phyloP scores from a whole-genome alignment of 1,139 yeast species.

The Arxiozyma slooffiae region DNA sequence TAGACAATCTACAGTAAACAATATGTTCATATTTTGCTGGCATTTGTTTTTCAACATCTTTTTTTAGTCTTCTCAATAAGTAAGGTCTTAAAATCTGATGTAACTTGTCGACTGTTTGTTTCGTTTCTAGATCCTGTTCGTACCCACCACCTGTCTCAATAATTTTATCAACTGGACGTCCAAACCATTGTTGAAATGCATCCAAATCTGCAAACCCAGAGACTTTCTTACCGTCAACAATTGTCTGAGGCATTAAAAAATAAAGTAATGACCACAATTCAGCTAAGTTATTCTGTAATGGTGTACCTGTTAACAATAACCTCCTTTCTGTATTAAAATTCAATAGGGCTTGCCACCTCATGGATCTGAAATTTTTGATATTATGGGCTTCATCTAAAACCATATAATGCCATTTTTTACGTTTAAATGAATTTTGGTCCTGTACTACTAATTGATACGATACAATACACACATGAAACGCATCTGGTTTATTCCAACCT shows the following conservation, averaged over 20 bases:
- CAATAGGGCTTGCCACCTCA: constrained; percentile 91
- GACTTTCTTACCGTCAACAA: constrained; percentile 37
- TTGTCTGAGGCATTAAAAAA: constrained; percentile 77
- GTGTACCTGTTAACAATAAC: constrained; percentile 86
- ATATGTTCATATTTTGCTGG: constrained; percentile 96
- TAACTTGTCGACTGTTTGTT: constrained; percentile 72
- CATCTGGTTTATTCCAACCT: constrained; percentile 95
- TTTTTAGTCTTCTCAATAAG: constrained; percentile 78
- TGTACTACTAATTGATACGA: constrained; percentile 94
- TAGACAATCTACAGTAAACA: constrained; percentile 82
- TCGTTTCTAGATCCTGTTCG: constrained; percentile 56
- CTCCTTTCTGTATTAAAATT: constrained; percentile 90
- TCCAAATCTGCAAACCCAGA: constrained; percentile 94
- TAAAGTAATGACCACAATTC: constrained; percentile 91
- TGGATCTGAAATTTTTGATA: constrained; percentile 90
- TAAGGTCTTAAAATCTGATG: constrained; percentile 94
- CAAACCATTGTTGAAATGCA: constrained; percentile 97
- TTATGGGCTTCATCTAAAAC: constrained; percentile 97
- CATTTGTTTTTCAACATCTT: constrained; percentile 98
- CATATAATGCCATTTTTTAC: constrained; percentile 94
- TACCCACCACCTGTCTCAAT: constrained; percentile 61
- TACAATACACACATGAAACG: constrained; percentile 94
- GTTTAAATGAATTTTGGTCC: constrained; percentile 86
- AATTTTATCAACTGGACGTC: constrained; percentile 86
- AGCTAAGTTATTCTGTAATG: constrained; percentile 82